Conservation (phyloP, 1,284 basidiomycete species). For the Tremellales sp. region DNA sequence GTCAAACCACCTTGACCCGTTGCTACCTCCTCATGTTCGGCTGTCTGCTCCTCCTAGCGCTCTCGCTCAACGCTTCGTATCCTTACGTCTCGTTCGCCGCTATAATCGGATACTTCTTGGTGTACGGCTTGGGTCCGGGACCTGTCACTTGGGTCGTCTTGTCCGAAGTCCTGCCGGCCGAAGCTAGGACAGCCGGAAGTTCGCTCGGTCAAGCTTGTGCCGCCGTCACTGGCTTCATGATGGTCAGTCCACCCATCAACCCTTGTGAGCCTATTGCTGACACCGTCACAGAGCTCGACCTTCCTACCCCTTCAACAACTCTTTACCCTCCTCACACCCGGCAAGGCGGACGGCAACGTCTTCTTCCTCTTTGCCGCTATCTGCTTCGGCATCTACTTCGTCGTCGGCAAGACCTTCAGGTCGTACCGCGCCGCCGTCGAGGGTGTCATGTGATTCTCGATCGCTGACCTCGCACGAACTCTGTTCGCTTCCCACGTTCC, state of each 20-base stretch:
- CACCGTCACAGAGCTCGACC: background rate
- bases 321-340: background rate
- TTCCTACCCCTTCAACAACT: background rate
- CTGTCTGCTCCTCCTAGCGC: background rate
- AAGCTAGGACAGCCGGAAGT: constrained; percentile 2
- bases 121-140: background rate
- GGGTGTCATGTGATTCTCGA: background rate
- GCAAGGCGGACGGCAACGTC: background rate
- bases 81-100: background rate
- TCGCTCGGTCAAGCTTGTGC: background rate
- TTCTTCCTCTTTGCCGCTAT: background rate
- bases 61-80: background rate
- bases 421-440: background rate
- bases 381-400: background rate
- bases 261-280: background rate
- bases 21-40: background rate
- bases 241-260: background rate
- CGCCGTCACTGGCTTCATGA: background rate
- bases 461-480: too few relatives aligned
- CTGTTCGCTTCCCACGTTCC: too few relatives aligned
- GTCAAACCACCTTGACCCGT: background rate
- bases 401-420: background rate
- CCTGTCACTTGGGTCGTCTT: constrained; percentile 4
- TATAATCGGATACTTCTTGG: background rate
- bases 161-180: background rate